These are phyloP conservation scores for Moricandia moricandioides DNA, from an alignment of 345 rosid species.

Conservation along the genomic window DNA sequence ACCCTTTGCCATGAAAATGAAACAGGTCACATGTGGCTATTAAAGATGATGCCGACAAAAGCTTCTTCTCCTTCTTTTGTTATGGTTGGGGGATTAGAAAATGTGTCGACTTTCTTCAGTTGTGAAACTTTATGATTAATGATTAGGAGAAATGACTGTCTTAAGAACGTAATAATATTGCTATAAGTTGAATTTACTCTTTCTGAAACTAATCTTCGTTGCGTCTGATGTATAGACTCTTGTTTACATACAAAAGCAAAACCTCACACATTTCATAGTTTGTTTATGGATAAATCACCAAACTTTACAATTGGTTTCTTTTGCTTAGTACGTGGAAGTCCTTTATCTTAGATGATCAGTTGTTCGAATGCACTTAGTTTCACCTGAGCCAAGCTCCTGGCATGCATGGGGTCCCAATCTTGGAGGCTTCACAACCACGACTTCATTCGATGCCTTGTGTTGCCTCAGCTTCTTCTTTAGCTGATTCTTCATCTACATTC, in stretches of 20 bases:
- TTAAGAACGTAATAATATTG: not conserved
- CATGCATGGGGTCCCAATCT: slow-evolving; percentile 72
- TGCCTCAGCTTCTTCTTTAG: slow-evolving; percentile 69
- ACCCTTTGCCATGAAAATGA: slow-evolving; percentile 3
- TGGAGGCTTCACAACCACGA: slow-evolving; percentile 79
- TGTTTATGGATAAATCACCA: not conserved
- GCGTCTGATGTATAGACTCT: not conserved
- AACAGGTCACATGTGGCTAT: slow-evolving; percentile 2
- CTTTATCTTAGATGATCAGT: slow-evolving; percentile 63
- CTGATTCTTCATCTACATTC: slow-evolving; percentile 63
- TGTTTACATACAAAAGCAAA: slow-evolving; percentile 43
- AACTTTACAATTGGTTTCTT: not conserved
- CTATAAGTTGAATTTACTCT: not conserved
- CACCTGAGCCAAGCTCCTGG: slow-evolving; percentile 75
- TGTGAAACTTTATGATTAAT: not conserved
- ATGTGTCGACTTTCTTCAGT: slow-evolving; percentile 28
- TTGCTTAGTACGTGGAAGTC: slow-evolving; percentile 61
- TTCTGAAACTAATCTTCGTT: not conserved
- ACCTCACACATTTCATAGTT: not conserved
- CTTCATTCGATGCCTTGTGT: slow-evolving; percentile 62
- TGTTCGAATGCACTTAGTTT: slow-evolving; percentile 78
- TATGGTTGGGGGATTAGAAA: not conserved
- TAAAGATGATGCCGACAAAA: not conserved
- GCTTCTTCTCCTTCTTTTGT: slow-evolving; percentile 1
- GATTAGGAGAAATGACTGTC: not conserved